phyloP scores from a whole-genome alignment of 2,329 filamentous ascomycete genomes.

The Beauveria brongniartii region DNA sequence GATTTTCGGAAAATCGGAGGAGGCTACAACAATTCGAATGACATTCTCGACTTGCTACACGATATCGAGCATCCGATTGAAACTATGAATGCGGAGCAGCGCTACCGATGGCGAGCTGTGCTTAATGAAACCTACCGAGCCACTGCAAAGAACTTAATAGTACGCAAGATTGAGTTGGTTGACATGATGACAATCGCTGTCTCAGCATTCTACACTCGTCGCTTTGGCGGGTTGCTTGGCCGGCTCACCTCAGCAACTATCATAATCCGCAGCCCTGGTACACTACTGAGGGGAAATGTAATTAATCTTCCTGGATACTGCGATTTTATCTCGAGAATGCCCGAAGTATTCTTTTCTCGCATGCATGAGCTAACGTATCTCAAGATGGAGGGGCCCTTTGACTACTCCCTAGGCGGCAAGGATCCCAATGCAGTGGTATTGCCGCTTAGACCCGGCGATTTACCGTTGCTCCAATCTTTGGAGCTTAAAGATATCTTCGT shows the following conservation, averaged over 20 bases:
- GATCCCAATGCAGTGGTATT: too few species aligned
- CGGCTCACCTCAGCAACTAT: neutral
- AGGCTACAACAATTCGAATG: neutral
- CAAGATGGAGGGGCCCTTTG: too few species aligned
- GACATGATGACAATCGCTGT: neutral
- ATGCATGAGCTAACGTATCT: neutral
- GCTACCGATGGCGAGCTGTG: neutral
- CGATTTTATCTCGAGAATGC: neutral
- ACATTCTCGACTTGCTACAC: neutral
- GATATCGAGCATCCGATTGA: neutral
- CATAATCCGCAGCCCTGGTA: rapidly evolving
- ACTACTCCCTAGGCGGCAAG: too few species aligned
- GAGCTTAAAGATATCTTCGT: too few species aligned
- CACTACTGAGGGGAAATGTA: rapidly evolving
- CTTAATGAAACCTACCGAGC: neutral
- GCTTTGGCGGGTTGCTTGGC: neutral
- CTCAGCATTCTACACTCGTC: neutral
- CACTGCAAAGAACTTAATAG: neutral
- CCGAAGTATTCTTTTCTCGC: neutral
- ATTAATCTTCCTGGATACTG: neutral
- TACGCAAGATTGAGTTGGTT: neutral
- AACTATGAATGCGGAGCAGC: neutral
- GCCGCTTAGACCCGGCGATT: too few species aligned
- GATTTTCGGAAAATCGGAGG: rapidly evolving
- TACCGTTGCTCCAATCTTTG: too few species aligned